Conservation (phyloP, 2,329 filamentous ascomycete species). For the Xylariaceae sp. region DNA sequence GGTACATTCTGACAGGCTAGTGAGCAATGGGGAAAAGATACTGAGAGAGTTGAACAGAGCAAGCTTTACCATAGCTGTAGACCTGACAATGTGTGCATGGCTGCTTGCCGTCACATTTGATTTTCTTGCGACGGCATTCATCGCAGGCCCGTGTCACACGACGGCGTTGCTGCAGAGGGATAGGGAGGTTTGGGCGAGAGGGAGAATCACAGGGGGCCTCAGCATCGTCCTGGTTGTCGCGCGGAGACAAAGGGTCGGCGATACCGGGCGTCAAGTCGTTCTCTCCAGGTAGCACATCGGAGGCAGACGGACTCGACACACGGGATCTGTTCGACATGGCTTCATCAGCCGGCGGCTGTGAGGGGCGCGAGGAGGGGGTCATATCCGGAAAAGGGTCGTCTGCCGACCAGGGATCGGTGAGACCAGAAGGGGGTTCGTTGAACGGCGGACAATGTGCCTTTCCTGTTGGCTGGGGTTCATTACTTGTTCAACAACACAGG, state of each 20-base stretch:
- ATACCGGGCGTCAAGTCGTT: constrained; percentile 29
- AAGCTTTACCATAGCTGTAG: constrained; percentile 81
- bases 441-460: constrained; percentile 8
- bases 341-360: constrained; percentile 27
- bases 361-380: constrained; percentile 29
- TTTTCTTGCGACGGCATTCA: constrained; percentile 72
- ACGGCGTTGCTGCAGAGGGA: constrained; percentile 68
- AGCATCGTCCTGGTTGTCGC: constrained; percentile 31
- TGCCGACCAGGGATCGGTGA: constrained; percentile 3
- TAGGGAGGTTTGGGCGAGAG: constrained; percentile 36
- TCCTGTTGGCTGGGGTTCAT: constrained; percentile 8
- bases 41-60: constrained; percentile 4
- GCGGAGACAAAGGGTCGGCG: constrained; percentile 32
- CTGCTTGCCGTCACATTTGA: constrained; percentile 82
- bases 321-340: constrained; percentile 25
- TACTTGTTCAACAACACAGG: constrained; percentile 13
- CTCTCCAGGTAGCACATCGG: constrained; percentile 37
- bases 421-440: constrained; percentile 7
- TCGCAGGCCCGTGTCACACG: constrained; percentile 78
- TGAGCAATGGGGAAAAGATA: constrained; percentile 23
- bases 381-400: constrained; percentile 23
- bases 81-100: constrained; percentile 94
- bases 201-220: constrained; percentile 23
- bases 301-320: constrained; percentile 33
- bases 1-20: constrained; percentile 64